These are phyloP conservation scores for Penicillium tannophilum DNA, from an alignment of 495 filamentous ascomycete species.

Conservation along the genomic window DNA sequence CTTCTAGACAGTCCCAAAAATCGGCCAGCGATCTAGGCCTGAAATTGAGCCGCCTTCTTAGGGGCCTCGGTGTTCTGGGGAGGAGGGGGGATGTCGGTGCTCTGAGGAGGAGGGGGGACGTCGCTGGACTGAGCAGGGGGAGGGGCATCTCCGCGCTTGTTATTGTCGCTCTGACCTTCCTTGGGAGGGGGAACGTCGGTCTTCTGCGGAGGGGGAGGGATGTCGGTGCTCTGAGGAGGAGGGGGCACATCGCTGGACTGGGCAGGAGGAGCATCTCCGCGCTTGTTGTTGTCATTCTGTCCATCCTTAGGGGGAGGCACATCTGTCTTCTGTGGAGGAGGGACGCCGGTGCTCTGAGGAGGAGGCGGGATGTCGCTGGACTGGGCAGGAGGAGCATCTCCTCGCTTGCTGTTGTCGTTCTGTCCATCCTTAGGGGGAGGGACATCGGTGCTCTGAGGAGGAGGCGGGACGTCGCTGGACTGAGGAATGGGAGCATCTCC, in stretches of 20 bases:
- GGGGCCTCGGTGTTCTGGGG: constrained; percentile 4
- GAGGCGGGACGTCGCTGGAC: background rate
- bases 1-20: constrained; percentile 13
- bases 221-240: background rate
- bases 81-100: background rate
- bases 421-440: background rate
- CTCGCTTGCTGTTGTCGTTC: constrained; percentile 4
- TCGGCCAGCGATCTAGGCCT: constrained; percentile 2
- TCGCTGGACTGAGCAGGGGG: background rate
- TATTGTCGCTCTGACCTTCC: background rate
- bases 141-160: background rate
- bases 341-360: background rate
- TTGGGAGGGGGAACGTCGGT: background rate
- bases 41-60: background rate
- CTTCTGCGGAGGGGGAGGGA: background rate
- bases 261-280: background rate
- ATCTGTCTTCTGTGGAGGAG: background rate
- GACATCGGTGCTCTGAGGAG: background rate
- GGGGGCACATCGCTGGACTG: background rate
- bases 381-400: constrained; percentile 1
- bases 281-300: constrained; percentile 5
- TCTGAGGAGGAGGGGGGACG: background rate
- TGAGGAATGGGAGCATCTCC: background rate
- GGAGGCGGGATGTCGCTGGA: background rate
- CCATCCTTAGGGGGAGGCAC: background rate